Conservation (phyloP, 306 rosid species). For the Cicer arietinum region DNA sequence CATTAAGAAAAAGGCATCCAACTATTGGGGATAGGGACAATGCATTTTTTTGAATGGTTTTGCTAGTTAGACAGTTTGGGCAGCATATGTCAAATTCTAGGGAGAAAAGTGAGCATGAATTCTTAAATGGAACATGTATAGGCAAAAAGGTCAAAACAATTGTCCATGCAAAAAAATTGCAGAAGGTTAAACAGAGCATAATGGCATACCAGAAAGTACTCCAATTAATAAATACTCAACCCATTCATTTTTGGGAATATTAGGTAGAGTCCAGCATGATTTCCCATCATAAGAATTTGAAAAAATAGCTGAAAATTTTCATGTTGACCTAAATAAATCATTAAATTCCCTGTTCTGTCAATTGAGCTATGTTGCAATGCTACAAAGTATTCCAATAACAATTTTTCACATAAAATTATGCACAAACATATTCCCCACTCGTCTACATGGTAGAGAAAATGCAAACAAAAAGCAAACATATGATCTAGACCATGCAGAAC, state of each 20-base stretch:
- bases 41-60: not conserved
- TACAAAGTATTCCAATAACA: not conserved
- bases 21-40: not conserved
- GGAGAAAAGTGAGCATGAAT: not conserved
- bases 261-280: not conserved
- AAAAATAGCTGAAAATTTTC: conserved; percentile 6
- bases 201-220: not conserved
- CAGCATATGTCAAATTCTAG: not conserved
- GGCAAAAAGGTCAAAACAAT: not conserved
- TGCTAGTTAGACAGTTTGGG: not conserved
- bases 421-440: conserved; percentile 2
- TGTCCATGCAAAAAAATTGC: not conserved
- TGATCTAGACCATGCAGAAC: not conserved
- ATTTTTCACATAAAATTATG: conserved; percentile 6
- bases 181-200: not conserved
- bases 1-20: not conserved
- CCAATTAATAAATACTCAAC: not conserved
- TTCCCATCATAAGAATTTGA: conserved; percentile 11
- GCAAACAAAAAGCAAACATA: conserved; percentile 21
- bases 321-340: conserved; percentile 1
- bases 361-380: conserved; percentile 4
- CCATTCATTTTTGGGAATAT: conserved; percentile 18
- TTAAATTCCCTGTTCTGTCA: conserved; percentile 11
- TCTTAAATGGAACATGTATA: not conserved
- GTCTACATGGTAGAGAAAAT: conserved; percentile 2